phyloP scores from a whole-genome alignment of 495 filamentous ascomycete species.

The Hypoxylon trugodes region DNA sequence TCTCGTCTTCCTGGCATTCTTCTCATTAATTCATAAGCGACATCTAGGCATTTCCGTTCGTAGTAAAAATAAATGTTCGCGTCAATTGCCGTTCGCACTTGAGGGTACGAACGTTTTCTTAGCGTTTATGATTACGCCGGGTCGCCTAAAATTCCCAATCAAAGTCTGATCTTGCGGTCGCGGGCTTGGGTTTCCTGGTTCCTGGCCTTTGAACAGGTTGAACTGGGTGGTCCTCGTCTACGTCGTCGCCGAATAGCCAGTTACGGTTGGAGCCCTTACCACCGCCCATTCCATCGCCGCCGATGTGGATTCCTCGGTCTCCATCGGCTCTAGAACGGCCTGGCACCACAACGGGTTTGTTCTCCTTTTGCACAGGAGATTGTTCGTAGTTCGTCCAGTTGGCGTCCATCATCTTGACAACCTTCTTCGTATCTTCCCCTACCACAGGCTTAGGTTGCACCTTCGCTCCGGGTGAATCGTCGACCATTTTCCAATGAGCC shows the following conservation, averaged over 20 bases:
- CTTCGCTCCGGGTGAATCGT: conserved; percentile 61
- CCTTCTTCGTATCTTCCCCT: conserved; percentile 64
- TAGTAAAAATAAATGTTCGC: conserved; percentile 13
- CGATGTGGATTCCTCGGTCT: conserved; percentile 63
- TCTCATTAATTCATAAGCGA: conserved; percentile 46
- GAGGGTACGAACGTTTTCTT: conserved; percentile 21
- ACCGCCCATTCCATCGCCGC: conserved; percentile 80
- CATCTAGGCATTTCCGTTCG: conserved; percentile 41
- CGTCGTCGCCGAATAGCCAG: conserved; percentile 70
- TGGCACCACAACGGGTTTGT: conserved; percentile 43
- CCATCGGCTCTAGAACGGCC: conserved; percentile 41
- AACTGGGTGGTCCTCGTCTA: conserved; percentile 50
- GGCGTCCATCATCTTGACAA: conserved; percentile 72
- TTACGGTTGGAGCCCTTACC: conserved; percentile 65
- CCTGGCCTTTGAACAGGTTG: too few relatives aligned
- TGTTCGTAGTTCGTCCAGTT: conserved; percentile 70
- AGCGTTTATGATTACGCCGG: conserved; percentile 44
- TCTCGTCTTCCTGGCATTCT: conserved; percentile 36
- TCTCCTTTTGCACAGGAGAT: conserved; percentile 64
- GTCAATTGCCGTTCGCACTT: too few relatives aligned
- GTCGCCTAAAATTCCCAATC: conserved; percentile 64
- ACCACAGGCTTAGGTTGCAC: conserved; percentile 41
- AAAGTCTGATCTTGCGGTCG: conserved; percentile 48
- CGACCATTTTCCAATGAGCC: conserved; percentile 72
- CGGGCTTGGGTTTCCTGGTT: conserved; percentile 49